Conservation (phyloP, 2,329 filamentous ascomycete species). For the Epichloe glyceriae region DNA sequence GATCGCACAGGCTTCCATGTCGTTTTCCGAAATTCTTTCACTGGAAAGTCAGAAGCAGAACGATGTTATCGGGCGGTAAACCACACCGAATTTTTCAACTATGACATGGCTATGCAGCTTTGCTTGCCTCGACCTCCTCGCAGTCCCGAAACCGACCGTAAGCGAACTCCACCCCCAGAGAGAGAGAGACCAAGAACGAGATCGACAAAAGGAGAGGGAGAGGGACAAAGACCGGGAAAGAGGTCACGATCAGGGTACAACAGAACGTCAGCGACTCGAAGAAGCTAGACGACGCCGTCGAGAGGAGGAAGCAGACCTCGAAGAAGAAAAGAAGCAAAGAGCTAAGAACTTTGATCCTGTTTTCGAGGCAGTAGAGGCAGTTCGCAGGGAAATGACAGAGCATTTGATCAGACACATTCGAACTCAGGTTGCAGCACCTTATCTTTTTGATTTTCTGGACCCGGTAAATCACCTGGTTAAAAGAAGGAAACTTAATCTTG, state of each 20-base stretch:
- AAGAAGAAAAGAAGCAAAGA: constrained; percentile 80
- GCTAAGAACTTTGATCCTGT: constrained; percentile 88
- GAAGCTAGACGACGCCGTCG: constrained; percentile 52
- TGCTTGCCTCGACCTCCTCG: constrained; percentile 24
- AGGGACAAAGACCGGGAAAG: background rate
- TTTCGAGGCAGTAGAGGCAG: constrained; percentile 63
- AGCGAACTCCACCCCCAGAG: constrained; percentile 24
- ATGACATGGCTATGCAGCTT: constrained; percentile 80
- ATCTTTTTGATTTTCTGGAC: constrained; percentile 69
- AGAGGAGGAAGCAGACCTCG: constrained; percentile 70
- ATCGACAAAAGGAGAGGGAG: constrained; percentile 1
- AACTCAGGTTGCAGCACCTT: constrained; percentile 69
- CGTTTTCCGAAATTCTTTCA: constrained; percentile 67
- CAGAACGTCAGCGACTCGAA: constrained; percentile 38
- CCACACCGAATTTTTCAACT: constrained; percentile 78
- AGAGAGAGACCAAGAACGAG: constrained; percentile 6
- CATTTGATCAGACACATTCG: constrained; percentile 84
- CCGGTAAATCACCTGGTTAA: constrained; percentile 70
- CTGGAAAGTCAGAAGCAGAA: constrained; percentile 68
- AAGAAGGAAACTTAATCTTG: constrained; percentile 64
- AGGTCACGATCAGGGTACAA: constrained; percentile 10
- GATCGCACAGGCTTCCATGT: constrained; percentile 86
- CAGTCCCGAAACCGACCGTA: constrained; percentile 14
- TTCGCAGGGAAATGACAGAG: constrained; percentile 70
- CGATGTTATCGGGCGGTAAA: constrained; percentile 69